These are phyloP conservation scores for Orbilia javanica DNA, from an alignment of 2,329 filamentous ascomycete species.

Conservation along the genomic window DNA sequence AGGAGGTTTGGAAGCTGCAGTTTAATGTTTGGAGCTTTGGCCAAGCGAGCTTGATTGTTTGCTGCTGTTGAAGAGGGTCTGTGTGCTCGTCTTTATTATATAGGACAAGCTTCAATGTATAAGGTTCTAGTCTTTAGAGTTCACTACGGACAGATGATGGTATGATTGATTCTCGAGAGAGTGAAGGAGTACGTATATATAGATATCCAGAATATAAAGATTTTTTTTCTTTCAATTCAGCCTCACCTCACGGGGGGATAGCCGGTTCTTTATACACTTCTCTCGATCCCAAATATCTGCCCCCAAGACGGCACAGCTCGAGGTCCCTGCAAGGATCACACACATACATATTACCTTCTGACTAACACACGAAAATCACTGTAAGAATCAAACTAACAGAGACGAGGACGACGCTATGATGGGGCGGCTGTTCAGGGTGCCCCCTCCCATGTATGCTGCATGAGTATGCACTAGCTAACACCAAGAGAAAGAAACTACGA, in stretches of 20 bases:
- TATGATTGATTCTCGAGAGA: neutral
- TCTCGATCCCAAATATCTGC: slow-evolving; percentile 25
- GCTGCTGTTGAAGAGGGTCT: neutral
- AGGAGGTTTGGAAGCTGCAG: neutral
- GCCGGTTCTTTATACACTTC: slow-evolving; percentile 45
- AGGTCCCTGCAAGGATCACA: slow-evolving; percentile 48
- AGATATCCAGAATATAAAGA: too few relatives aligned
- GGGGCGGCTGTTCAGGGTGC: slow-evolving; percentile 15
- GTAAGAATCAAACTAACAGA: slow-evolving; percentile 20
- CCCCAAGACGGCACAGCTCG: slow-evolving; percentile 51
- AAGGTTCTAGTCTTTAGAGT: slow-evolving; percentile 10
- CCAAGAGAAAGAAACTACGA: slow-evolving; percentile 4
- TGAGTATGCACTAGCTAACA: slow-evolving; percentile 33
- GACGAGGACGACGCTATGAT: neutral
- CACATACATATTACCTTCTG: slow-evolving; percentile 30
- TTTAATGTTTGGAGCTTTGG: slow-evolving; percentile 8
- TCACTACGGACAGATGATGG: slow-evolving; percentile 5
- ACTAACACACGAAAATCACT: slow-evolving; percentile 45
- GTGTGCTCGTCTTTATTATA: neutral
- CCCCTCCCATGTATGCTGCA: slow-evolving; percentile 20
- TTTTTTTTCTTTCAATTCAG: slow-evolving; percentile 15
- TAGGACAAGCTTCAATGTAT: slow-evolving; percentile 10
- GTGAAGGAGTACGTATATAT: neutral
- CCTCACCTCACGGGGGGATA: slow-evolving; percentile 46
- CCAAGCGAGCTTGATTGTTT: neutral